phyloP scores from a whole-genome alignment of 2,329 filamentous ascomycete genomes.

The Metarhizium rileyi region DNA sequence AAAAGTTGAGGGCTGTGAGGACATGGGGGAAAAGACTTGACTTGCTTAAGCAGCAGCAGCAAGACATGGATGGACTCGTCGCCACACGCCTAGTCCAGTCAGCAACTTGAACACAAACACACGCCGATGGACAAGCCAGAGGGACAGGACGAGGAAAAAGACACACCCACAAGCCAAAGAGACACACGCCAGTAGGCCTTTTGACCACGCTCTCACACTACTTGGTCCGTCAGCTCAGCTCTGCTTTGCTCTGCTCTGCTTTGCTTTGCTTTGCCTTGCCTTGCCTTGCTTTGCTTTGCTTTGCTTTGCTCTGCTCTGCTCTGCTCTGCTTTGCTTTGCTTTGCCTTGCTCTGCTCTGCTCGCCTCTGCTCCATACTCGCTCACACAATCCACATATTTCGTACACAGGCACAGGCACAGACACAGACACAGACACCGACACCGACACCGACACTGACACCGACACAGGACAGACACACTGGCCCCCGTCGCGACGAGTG shows the following conservation, averaged over 20 bases:
- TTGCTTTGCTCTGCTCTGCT: neutral
- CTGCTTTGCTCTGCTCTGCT: neutral
- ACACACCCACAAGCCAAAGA: neutral
- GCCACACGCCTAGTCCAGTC: neutral
- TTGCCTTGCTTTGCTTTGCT: neutral
- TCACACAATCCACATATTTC: neutral
- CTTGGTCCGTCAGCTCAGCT: neutral
- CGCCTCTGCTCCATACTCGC: neutral
- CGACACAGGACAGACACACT: neutral
- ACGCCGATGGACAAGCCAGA: slow-evolving; percentile 1
- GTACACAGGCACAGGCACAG: neutral
- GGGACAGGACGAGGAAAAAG: slow-evolving; percentile 3
- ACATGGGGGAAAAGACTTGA: neutral
- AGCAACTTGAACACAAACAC: slow-evolving; percentile 4
- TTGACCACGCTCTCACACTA: neutral
- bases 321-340: neutral
- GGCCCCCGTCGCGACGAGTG: slow-evolving; percentile 2
- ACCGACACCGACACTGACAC: neutral
- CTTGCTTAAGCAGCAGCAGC: neutral
- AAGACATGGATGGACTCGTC: neutral
- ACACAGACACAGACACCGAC: neutral
- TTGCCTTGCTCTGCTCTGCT: neutral
- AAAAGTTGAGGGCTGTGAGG: neutral
- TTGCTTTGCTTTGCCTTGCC: neutral
- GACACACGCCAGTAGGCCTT: neutral